Percentiles rank a stretch among this genome's conserved stretches.
Conservation (phyloP, 2,329 filamentous ascomycete species). For the Coniochaeta ligniaria region DNA sequence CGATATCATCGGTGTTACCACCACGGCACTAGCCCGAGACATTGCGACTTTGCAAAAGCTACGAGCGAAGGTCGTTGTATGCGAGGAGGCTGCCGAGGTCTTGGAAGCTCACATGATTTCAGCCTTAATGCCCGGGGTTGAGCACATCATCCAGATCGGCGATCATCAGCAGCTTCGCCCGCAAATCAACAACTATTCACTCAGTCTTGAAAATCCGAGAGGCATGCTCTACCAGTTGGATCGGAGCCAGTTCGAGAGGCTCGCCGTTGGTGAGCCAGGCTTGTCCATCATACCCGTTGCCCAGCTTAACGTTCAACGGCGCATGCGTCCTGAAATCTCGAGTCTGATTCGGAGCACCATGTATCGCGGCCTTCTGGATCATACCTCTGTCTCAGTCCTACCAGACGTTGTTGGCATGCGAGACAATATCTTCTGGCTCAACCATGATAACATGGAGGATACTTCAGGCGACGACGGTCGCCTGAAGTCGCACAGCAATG, state of each 20-base stretch:
- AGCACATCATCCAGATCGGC: constrained; percentile 58
- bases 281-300: too few species aligned
- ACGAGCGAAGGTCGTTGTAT: constrained; percentile 50
- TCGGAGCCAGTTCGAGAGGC: constrained; percentile 52
- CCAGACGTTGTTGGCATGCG: constrained; percentile 47
- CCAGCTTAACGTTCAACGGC: constrained; percentile 48
- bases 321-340: constrained; percentile 60
- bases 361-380: constrained; percentile 50
- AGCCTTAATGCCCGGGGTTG: constrained; percentile 48
- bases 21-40: constrained; percentile 48
- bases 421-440: constrained; percentile 51
- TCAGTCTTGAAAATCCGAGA: constrained; percentile 29
- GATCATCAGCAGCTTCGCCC: constrained; percentile 58
- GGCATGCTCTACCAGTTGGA: constrained; percentile 47
- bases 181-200: constrained; percentile 44
- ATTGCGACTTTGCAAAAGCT: constrained; percentile 40
- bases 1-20: constrained; percentile 51
- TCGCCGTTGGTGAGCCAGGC: constrained; percentile 15
- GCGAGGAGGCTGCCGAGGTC: constrained; percentile 64
- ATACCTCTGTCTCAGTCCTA: constrained; percentile 24
- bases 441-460: constrained; percentile 46
- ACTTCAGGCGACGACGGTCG: constrained; percentile 21
- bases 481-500: constrained; percentile 44
- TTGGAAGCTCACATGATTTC: constrained; percentile 57
- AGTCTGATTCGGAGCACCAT: constrained; percentile 47